Base-by-base conservation (phyloP, 2,329 filamentous ascomycete species). In the Cladosporium sp. region DNA sequence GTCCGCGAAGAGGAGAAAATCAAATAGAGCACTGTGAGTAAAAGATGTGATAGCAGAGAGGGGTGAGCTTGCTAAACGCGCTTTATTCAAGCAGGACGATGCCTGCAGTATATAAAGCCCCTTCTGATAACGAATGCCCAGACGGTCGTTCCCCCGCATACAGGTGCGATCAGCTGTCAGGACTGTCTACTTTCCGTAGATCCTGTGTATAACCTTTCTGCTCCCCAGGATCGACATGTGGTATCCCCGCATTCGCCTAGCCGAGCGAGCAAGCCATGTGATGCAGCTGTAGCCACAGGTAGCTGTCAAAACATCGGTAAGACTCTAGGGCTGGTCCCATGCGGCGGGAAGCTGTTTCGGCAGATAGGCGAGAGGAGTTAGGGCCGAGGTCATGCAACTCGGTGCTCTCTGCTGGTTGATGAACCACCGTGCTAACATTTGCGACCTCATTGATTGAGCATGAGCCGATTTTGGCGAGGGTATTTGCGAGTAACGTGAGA, bases 191-290 rank as follows among this genome's bases (percentile, higher is more conserved):
- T 62, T 18, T 62, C 59, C 59, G 31, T 28, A 23, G 44, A 18
- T 35, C 18, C n/a, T 62, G n/a, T 37, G 18, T 23, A 35, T 33
- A 18, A 26, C 26, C 50, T 28, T 53, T 40, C 33, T 28, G 23
- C 14, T 59, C 56, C 49, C 46, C 49, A 44, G 33, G 50, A 56
- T 63, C 60, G 50, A 44, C 60, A 37, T 55, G 50, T 55, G 60
- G 49, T 63, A 63, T 63, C 60, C 60, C 60, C 60, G 61, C 61
- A 63, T 63, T 63, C 37, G 49, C 61, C 23, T 56, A 33, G 50
- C 33, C 35, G 33, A 44, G 52, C 29, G 40, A 56, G 31, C 46
- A 12, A 33, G 16, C 37, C 60, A 55, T 63, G 61, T 37, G 61
- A 26, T 40, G 29, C 37, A 35, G 33, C 23, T 37, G 33, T 11